Base-by-base conservation (phyloP, 1,284 basidiomycete species). In the Pholiota adiposa region DNA sequence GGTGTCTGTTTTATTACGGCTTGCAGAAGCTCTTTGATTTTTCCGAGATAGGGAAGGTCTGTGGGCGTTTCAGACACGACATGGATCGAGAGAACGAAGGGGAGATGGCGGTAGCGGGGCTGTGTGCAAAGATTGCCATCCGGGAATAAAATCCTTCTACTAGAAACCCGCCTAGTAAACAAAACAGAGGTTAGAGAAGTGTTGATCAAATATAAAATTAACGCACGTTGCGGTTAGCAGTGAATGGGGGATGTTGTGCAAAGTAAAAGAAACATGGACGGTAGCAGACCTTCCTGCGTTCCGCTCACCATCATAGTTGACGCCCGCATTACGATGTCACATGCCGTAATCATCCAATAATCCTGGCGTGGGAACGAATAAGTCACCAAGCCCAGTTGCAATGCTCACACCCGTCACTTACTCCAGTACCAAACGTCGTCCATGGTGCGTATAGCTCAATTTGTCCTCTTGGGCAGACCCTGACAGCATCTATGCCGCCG, bases 261-360 rank as follows among this genome's bases (percentile, higher is more conserved):
- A 46, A 18, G 48, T 31, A 31, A 41, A 18, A 33, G 21, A 41
- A 9, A 40, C 38, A 46, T 48, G 59, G 44, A 48, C 23, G 49
- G n/a, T n/a, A n/a, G n/a, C n/a, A 49, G 27, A 41, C 23, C 14
- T 18, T 6, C 21, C 16, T 27, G n/a, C 9, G 44, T 40, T 56
- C 63, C 64, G 61, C 62, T 2, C 56, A 61, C 61, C 63, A 63
- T 63, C 56, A 53, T 36, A 29, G 29, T 60, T 60, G 64, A 59
- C 56, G 60, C 60, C 62, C 44, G 21, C 21, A 58, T 61, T 46
- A 57, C 19, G 12, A 36, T 38, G 49, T 49, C n/a, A n/a, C 23
- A 40, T 59, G 58, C 52, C 51, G 51, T 59, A 54, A 59, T 49
- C 31, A 59, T n/a, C 5, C 36, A 38, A 38, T 38, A 44, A 44